These are phyloP conservation scores for Eucalyptus curtisii DNA, from an alignment of 345 rosid genomes.

Conservation along the genomic window DNA sequence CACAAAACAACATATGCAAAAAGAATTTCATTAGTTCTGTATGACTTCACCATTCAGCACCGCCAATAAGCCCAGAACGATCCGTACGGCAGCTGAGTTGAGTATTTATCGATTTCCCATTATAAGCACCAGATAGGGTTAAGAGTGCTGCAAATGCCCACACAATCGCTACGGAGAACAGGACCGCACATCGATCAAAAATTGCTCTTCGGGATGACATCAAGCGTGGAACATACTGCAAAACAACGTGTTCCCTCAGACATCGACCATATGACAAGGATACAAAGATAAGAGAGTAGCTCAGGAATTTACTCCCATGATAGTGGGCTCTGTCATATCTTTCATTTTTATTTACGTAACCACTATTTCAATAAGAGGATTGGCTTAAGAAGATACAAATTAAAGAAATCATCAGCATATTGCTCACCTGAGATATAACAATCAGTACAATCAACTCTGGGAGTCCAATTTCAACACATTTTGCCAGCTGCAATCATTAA, in stretches of 20 bases:
- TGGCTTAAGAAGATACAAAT: neutral
- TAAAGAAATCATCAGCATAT: neutral
- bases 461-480: constrained; percentile 73
- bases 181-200: constrained; percentile 46
- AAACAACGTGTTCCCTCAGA: neutral
- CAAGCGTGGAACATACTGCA: constrained; percentile 58
- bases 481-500: constrained; percentile 7
- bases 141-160: constrained; percentile 81
- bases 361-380: neutral
- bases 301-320: neutral
- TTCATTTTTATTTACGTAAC: neutral
- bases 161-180: constrained; percentile 36
- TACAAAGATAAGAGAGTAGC: neutral
- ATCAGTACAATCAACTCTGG: constrained; percentile 61
- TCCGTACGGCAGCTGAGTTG: constrained; percentile 79
- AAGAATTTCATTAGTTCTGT: neutral
- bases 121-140: constrained; percentile 73
- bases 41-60: constrained; percentile 63
- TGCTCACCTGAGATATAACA: constrained; percentile 62
- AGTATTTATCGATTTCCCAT: constrained; percentile 35
- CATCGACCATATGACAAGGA: too few relatives aligned
- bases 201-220: constrained; percentile 26
- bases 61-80: constrained; percentile 73
- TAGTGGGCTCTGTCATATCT: neutral
- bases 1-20: neutral